Base-by-base conservation (phyloP, 2,329 filamentous ascomycete genomes). In the Xylaria sp. region DNA sequence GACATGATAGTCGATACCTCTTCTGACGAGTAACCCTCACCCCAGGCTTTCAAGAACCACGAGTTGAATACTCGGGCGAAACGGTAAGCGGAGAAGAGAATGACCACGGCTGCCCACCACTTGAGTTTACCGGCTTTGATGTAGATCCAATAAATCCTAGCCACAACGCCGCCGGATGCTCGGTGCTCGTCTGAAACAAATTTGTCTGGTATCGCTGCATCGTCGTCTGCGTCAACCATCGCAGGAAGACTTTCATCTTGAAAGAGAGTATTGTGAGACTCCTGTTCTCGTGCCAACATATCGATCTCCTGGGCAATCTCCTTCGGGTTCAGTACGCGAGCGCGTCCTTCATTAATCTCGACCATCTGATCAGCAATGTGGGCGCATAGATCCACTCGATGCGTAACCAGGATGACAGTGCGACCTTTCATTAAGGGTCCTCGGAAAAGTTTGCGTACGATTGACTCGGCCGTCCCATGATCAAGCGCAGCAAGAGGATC, bases 41-140 rank as follows among this genome's bases (percentile, higher is more conserved):
- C 90, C 91, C 92, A 96, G 30, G 87, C 82, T 71, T 96, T 95
- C 57, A 96, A 79, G 50, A 94, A 92, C 82, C 91, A 93, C 1
- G 84, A 86, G 68, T 91, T 83, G 1, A 80, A 80, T 46, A 95
- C 78, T 44, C 86, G 82, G 16, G 83, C 75, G 10, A 85, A 69
- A 5, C 92, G 85, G 67, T 85, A 90, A 0, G 86, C 47, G 4
- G 82, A 73, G 60, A 92, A 84, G 10, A 86, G 76, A 1, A 83
- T 39, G 2, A 93, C 76, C 2, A 92, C 79, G 1, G 84, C 67
- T 2, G 76, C 71, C 92, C 92, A 96, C 78, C 87, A 91, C 58
- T 78, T 79, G 50, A 92, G 78, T 10, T 85, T 88, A 1, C 92
- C 92, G 4, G 91, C 90, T 72, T 86, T 89, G 75, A 96, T 86